Conservation (phyloP, 208 protist species). For the Trypanosoma brucei region DNA sequence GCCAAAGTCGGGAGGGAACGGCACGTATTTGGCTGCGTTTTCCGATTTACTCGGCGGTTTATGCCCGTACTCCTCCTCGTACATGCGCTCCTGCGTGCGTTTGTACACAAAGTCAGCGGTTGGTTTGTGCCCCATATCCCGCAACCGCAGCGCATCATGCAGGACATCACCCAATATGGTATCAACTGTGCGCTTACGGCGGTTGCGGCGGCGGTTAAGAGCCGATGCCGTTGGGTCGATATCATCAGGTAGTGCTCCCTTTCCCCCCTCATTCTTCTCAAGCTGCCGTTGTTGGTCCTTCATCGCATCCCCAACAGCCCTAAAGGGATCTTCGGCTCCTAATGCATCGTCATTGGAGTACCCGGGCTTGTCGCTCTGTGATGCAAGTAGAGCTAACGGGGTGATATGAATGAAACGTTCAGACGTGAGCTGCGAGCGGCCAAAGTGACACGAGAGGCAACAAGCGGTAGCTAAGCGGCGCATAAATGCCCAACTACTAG, state of each 20-base stretch:
- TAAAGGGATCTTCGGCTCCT: constrained; percentile 44
- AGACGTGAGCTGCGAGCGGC: too few relatives aligned
- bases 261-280: constrained; percentile 3
- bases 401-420: background rate
- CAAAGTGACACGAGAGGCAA: constrained; percentile 1
- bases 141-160: constrained; percentile 69
- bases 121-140: constrained; percentile 79
- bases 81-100: constrained; percentile 74
- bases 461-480: background rate
- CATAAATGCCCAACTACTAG: background rate
- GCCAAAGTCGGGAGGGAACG: constrained; percentile 66
- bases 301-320: constrained; percentile 29
- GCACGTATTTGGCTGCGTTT: constrained; percentile 55
- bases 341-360: constrained; percentile 47
- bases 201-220: constrained; percentile 41
- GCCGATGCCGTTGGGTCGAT: constrained; percentile 25
- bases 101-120: constrained; percentile 82
- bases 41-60: constrained; percentile 70
- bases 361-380: constrained; percentile 24
- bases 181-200: constrained; percentile 58
- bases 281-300: background rate
- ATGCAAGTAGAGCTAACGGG: background rate
- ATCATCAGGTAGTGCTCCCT: constrained; percentile 18
- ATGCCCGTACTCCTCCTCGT: constrained; percentile 78
- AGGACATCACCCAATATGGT: constrained; percentile 76